Percentiles rank a stretch among this genome's conserved stretches.
phyloP scores from a whole-genome alignment of 2,329 filamentous ascomycete species.

The Aspergillus bombycis region DNA sequence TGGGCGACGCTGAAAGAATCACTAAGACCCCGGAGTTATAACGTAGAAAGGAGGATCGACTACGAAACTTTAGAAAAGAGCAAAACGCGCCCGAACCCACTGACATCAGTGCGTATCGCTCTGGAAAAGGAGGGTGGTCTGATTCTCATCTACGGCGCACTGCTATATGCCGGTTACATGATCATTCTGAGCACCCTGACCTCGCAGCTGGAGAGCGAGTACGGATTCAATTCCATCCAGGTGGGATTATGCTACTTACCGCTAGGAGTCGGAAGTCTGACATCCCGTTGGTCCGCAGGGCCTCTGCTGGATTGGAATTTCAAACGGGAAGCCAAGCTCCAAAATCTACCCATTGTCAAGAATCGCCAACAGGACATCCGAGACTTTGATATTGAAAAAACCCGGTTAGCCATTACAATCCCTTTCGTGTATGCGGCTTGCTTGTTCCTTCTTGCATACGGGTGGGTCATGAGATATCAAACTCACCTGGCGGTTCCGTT shows the following conservation, averaged over 20 bases:
- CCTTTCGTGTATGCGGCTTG: conserved; percentile 32
- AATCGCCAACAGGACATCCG: conserved; percentile 56
- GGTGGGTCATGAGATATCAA: conserved; percentile 41
- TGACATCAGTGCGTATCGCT: conserved; percentile 34
- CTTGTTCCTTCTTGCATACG: conserved; percentile 37
- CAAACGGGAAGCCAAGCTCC: conserved; percentile 56
- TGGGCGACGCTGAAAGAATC: conserved; percentile 13
- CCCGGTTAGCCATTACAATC: conserved; percentile 37
- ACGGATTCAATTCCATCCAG: conserved; percentile 26
- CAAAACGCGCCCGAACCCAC: conserved; percentile 22
- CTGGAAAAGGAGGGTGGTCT: conserved; percentile 37
- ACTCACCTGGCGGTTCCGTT: conserved; percentile 37
- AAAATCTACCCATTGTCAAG: conserved; percentile 47
- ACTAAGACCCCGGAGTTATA: neutral
- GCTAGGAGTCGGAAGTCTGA: conserved; percentile 28
- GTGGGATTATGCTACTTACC: conserved; percentile 29
- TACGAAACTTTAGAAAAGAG: conserved; percentile 16
- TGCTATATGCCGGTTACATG: conserved; percentile 51
- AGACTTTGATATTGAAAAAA: conserved; percentile 54
- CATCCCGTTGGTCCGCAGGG: conserved; percentile 29
- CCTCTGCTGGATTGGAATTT: conserved; percentile 73
- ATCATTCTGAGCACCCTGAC: conserved; percentile 48
- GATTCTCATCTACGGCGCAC: conserved; percentile 37
- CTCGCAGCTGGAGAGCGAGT: conserved; percentile 39
- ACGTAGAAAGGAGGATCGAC: neutral